phyloP scores from a whole-genome alignment of 1,139 yeast species.

The Taphrina confusa region DNA sequence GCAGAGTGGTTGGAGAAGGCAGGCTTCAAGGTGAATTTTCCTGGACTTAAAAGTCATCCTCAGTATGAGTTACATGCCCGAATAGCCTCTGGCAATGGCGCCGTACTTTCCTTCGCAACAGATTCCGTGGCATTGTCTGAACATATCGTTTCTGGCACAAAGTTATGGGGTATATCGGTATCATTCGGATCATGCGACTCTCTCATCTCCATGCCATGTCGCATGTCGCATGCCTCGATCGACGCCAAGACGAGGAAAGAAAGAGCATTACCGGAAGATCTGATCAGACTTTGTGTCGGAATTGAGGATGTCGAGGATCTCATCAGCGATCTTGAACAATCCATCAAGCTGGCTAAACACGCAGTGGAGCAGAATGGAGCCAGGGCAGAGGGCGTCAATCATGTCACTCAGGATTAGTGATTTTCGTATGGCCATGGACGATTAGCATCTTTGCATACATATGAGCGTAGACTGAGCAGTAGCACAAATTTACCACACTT shows the following conservation, averaged over 20 bases:
- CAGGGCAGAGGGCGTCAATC: conserved; percentile 27
- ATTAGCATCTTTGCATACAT: too few relatives aligned
- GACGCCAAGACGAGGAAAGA: conserved; percentile 77
- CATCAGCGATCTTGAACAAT: conserved; percentile 56
- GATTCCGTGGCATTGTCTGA: conserved; percentile 69
- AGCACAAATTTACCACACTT: too few relatives aligned
- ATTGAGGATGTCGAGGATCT: conserved; percentile 82
- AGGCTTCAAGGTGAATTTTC: conserved; percentile 74
- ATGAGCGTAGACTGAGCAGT: too few relatives aligned
- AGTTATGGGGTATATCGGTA: conserved; percentile 84
- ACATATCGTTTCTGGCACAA: conserved; percentile 70
- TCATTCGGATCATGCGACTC: conserved; percentile 94
- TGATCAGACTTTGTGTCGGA: conserved; percentile 82
- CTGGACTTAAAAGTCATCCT: conserved; percentile 70
- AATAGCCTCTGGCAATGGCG: conserved; percentile 84
- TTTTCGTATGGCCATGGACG: too few relatives aligned
- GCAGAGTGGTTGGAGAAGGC: conserved; percentile 64
- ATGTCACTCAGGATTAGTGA: conserved; percentile 30
- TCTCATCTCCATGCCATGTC: conserved; percentile 75
- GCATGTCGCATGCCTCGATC: conserved; percentile 90
- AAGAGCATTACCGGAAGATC: conserved; percentile 79
- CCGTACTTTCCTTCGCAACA: conserved; percentile 84
- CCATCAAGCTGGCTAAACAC: conserved; percentile 19
- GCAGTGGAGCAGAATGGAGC: conserved; percentile 27
- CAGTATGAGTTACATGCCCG: conserved; percentile 75